Evolutionary conservation across 208 protist species (phyloP).

Genomic region (Wallacemonas sp.): DNA sequence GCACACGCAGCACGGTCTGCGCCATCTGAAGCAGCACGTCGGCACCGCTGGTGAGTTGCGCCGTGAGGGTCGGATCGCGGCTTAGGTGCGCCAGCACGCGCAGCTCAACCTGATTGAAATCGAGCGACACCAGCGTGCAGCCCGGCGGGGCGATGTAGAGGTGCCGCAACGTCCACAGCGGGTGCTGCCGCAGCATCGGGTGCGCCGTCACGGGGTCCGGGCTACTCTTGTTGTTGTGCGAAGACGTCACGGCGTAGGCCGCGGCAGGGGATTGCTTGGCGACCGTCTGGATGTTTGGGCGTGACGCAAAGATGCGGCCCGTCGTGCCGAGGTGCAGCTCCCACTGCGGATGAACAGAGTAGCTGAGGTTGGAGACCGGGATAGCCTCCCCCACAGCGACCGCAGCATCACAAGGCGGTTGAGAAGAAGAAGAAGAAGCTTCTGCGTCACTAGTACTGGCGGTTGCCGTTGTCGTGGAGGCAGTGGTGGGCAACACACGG

Average conservation of each 20-base stretch:
- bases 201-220: no score
- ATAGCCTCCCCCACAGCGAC: not conserved
- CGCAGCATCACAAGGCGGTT: not conserved
- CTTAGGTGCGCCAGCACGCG: constrained; percentile 80
- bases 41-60: constrained; percentile 33
- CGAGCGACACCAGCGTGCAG: constrained; percentile 73
- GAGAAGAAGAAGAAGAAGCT: not conserved
- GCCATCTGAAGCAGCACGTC: constrained; percentile 64
- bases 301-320: constrained; percentile 58
- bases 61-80: constrained; percentile 51
- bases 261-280: constrained; percentile 39
- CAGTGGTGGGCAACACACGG: constrained; percentile 24
- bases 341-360: constrained; percentile 77
- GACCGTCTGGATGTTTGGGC: constrained; percentile 71
- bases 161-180: constrained; percentile 61
- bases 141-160: constrained; percentile 64
- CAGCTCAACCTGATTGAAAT: constrained; percentile 87
- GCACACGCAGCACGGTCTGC: constrained; percentile 36
- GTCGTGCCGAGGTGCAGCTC: constrained; percentile 55
- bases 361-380: constrained; percentile 28
- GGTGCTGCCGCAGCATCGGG: constrained; percentile 24
- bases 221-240: no score
- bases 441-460: not conserved
- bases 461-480: not conserved
- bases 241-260: constrained; percentile 19